A percentile compares a stretch with the other conserved stretches of the same genome.
These are phyloP conservation scores for Fusarium temperatum DNA, from an alignment of 2,329 filamentous ascomycete genomes.

Conservation along the genomic window DNA sequence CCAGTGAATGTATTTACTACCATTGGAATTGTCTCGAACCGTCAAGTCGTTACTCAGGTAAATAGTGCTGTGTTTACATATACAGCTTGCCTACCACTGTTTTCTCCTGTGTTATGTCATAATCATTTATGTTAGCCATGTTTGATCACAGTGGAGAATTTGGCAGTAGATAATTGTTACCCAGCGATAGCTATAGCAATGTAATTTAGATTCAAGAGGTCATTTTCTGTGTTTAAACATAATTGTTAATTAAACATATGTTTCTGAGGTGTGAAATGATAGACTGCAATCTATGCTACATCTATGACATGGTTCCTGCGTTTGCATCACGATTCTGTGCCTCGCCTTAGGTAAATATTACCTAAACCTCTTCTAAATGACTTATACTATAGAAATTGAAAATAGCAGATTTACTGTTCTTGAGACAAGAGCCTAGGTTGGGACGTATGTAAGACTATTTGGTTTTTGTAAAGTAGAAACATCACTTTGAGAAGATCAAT, in stretches of 20 bases:
- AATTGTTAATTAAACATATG: neutral
- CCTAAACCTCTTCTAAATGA: neutral
- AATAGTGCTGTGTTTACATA: neutral
- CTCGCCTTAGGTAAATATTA: too few relatives aligned
- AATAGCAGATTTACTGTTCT: too few relatives aligned
- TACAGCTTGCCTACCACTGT: neutral
- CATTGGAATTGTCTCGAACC: neutral
- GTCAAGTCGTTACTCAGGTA: rapidly evolving
- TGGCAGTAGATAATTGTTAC: rapidly evolving
- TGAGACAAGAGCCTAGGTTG: too few relatives aligned
- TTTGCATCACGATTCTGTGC: neutral
- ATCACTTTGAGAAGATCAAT: rapidly evolving
- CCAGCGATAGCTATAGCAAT: rapidly evolving
- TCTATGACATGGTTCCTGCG: neutral
- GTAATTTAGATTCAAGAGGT: rapidly evolving
- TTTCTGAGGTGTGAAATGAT: rapidly evolving
- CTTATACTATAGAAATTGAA: rapidly evolving
- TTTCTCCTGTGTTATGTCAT: too few relatives aligned
- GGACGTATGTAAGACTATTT: too few relatives aligned
- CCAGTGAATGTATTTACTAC: too few relatives aligned
- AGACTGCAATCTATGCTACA: neutral
- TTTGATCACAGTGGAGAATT: too few relatives aligned
- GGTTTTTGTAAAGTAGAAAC: rapidly evolving
- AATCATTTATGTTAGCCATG: rapidly evolving
- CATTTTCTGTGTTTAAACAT: rapidly evolving